Evolutionary conservation across 768 basidiomycete genomes (phyloP), one percentile per base, ranked within the genome.

Genomic region (Kockovaella imperatae): DNA sequence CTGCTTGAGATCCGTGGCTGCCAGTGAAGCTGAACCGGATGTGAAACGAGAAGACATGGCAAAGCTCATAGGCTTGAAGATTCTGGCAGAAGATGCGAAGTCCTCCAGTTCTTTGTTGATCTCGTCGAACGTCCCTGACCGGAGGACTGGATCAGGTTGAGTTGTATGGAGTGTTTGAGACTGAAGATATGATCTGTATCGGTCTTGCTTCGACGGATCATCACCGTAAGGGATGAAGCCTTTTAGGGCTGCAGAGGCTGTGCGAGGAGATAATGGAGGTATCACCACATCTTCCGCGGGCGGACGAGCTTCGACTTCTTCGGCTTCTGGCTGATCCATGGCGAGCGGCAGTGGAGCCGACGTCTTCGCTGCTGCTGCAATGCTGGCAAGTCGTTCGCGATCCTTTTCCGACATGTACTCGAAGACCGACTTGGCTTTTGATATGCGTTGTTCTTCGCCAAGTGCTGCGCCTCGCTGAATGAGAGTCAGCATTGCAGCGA

Each of bases 1-100:
- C 45, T 71, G 63, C 34, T 67, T 66, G 28, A 68, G 52, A 53
- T 71, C 71, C 1, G 57, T 52, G 1, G 53, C 54, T 10, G 68
- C 64, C 5, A 65, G 41, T 4, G 56, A 72, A 13, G 82, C 76
- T 0, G 79, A 78, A 0, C 87, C 86, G 48, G 80, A 84, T 4
- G 85, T 88, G 70, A 97, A 97, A n/a, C 93, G 79, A 18, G 82
- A 84, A 0, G 89, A 88, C 87, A 97, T 96, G 14, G 87, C 87
- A 2, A 84, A 87, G 0, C 82, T 79, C 56, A 91, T 80, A 0
- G 95, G 95, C 60, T 88, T 88, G 75, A 96, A 97, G 24, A 97
- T 79, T 21, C 78, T 73, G 0, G 93, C 93, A 0, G 88, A 78
- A 65, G 89, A 87, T 2, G 86, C 80, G 55, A 88, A 96, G 58